phyloP scores from a whole-genome alignment of 768 basidiomycete species.

The Gloeophyllum trabeum region DNA sequence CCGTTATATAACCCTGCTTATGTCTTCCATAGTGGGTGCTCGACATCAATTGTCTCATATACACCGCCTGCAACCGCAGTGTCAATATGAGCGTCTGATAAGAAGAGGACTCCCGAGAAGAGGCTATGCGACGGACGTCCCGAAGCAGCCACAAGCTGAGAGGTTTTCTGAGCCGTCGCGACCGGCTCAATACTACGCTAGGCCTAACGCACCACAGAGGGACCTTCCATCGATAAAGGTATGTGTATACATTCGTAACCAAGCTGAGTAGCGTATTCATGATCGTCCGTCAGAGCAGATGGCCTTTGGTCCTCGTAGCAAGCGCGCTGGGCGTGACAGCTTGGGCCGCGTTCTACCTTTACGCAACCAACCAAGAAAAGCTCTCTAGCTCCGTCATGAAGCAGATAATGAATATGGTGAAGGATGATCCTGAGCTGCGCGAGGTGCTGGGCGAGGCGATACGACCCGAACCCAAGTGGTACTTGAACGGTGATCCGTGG shows the following conservation, averaged over 20 bases:
- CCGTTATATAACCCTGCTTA: no score
- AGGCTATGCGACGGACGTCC: no score
- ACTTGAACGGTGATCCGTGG: slow-evolving; percentile 66
- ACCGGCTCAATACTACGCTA: slow-evolving; percentile 31
- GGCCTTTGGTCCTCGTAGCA: slow-evolving; percentile 46
- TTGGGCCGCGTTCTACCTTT: slow-evolving; percentile 61
- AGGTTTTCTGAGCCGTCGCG: slow-evolving; percentile 33
- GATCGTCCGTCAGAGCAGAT: slow-evolving; percentile 23
- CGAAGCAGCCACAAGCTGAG: slow-evolving; percentile 20
- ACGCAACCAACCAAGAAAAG: slow-evolving; percentile 68
- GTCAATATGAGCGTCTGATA: no score
- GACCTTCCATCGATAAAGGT: slow-evolving; percentile 4
- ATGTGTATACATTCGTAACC: not conserved
- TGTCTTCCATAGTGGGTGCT: no score
- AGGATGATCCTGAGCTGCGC: slow-evolving; percentile 35
- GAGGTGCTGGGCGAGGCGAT: slow-evolving; percentile 56
- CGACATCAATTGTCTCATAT: no score
- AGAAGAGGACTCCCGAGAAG: no score
- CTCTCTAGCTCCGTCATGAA: slow-evolving; percentile 66
- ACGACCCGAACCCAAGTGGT: slow-evolving; percentile 57
- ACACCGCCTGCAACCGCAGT: no score
- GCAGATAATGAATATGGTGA: slow-evolving; percentile 50
- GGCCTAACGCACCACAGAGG: slow-evolving; percentile 19
- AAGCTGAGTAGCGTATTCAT: not conserved
- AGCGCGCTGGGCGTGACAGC: slow-evolving; percentile 41